Percentiles rank a stretch among this genome's conserved stretches.
These are phyloP conservation scores for Curvularia eragrostidis DNA, from an alignment of 2,329 filamentous ascomycete genomes.

Conservation along the genomic window DNA sequence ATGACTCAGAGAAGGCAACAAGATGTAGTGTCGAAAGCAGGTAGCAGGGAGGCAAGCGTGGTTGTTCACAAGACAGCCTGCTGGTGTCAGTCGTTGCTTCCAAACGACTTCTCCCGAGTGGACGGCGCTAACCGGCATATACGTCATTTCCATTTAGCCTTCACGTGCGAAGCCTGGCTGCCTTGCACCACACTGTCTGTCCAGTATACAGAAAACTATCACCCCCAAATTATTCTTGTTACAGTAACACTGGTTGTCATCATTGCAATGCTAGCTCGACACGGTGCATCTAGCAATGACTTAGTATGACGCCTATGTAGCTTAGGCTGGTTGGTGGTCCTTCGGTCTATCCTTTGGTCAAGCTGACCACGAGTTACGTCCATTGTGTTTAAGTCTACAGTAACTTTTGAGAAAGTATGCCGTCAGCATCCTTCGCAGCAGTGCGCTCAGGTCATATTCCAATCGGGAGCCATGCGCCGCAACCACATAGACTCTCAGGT, in stretches of 20 bases:
- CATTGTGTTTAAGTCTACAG: neutral
- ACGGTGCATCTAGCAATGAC: neutral
- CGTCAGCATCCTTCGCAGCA: neutral
- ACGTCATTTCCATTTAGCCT: slow-evolving; percentile 23
- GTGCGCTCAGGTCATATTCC: neutral
- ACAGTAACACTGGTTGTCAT: neutral
- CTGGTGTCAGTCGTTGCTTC: slow-evolving; percentile 14
- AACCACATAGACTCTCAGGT: neutral
- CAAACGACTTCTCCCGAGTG: slow-evolving; percentile 18
- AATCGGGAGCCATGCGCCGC: neutral
- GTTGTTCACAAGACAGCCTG: slow-evolving; percentile 16
- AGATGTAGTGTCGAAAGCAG: slow-evolving; percentile 8
- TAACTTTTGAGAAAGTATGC: neutral
- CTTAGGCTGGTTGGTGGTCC: slow-evolving; percentile 7
- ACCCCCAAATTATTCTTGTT: neutral
- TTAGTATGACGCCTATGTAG: slow-evolving; percentile 3
- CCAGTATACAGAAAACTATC: neutral
- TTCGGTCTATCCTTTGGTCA: neutral
- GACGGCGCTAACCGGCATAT: slow-evolving; percentile 22
- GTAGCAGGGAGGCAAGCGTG: slow-evolving; percentile 11
- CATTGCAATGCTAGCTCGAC: neutral
- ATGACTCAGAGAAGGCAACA: slow-evolving; percentile 35
- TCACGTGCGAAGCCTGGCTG: neutral
- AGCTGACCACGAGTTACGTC: neutral
- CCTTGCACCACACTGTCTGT: neutral